A percentile compares a stretch with the other conserved stretches of the same genome.
Conservation (phyloP, 768 basidiomycete species). For the Tulasnella sp. region DNA sequence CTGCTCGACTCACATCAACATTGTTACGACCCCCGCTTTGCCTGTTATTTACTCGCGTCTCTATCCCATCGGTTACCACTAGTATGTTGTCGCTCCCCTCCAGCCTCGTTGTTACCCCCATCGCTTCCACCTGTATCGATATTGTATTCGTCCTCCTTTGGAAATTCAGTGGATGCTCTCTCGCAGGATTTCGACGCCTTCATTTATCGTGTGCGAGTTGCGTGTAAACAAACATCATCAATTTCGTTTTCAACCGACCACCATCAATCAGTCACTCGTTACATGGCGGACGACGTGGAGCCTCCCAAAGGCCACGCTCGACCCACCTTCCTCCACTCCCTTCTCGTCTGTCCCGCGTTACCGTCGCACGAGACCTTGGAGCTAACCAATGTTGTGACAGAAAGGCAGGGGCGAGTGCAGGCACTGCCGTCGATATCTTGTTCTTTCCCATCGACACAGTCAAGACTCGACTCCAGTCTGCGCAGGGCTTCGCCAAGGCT, state of each 20-base stretch:
- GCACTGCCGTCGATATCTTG: conserved; percentile 83
- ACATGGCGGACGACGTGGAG: neutral
- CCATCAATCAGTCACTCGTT: neutral
- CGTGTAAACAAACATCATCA: too few species aligned
- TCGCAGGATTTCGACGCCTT: too few species aligned
- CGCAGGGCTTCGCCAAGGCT: conserved; percentile 69
- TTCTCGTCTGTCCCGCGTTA: conserved; percentile 29
- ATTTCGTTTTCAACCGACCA: neutral
- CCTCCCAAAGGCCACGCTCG: conserved; percentile 1
- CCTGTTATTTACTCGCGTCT: conserved; percentile 7
- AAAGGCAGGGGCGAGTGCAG: conserved; percentile 82
- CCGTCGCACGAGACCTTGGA: neutral
- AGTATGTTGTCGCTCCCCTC: neutral
- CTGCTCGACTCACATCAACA: neutral
- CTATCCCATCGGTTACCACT: neutral
- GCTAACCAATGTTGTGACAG: neutral
- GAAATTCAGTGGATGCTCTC: conserved; percentile 2
- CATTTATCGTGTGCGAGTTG: too few species aligned
- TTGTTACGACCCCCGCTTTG: conserved; percentile 13
- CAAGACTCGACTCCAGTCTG: conserved; percentile 87
- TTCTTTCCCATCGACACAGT: conserved; percentile 96
- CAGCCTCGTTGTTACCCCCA: conserved; percentile 3
- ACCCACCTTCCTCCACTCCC: conserved; percentile 38
- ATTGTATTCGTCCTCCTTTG: conserved; percentile 1
- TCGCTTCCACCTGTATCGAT: conserved; percentile 11